Percentiles rank a stretch among this genome's conserved stretches.
Conservation (phyloP, 176 grass and related monocot genomes). For the Elaeis guineensis region DNA sequence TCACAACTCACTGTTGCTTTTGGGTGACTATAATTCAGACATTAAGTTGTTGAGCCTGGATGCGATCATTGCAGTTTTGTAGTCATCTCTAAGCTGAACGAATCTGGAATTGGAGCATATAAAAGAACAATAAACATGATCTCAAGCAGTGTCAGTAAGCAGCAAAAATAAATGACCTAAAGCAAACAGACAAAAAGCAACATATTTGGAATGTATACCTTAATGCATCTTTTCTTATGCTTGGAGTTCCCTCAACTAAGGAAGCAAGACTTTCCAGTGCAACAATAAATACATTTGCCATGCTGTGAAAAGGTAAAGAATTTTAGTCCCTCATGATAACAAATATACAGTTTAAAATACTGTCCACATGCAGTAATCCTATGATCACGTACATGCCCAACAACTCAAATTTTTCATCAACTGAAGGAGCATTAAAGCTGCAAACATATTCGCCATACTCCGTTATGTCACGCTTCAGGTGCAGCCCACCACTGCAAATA, state of each 20-base stretch:
- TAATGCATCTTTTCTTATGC: constrained; percentile 86
- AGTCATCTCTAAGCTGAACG: constrained; percentile 94
- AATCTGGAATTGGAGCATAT: constrained; percentile 48
- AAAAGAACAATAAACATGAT: neutral
- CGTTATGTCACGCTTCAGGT: constrained; percentile 96
- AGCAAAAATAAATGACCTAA: neutral
- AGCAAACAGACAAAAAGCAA: neutral
- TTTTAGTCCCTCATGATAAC: neutral
- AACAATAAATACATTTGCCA: constrained; percentile 97
- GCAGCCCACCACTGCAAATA: constrained; percentile 71
- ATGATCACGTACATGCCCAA: constrained; percentile 78
- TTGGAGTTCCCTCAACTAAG: constrained; percentile 85
- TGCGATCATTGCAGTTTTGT: constrained; percentile 85
- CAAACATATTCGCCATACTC: constrained; percentile 97
- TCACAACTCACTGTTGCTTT: too few relatives aligned
- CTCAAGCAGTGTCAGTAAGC: neutral
- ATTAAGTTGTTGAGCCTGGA: constrained; percentile 73
- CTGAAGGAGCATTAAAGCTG: constrained; percentile 83
- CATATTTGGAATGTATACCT: constrained; percentile 33
- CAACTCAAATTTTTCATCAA: constrained; percentile 96
- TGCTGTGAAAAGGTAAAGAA: constrained; percentile 29
- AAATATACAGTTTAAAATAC: neutral
- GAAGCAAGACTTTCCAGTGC: constrained; percentile 95
- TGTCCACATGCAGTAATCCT: too few relatives aligned
- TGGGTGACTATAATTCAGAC: constrained; percentile 37